These are phyloP conservation scores for Haberlea rhodopensis DNA, from an alignment of 257 asterid species.

Conservation along the genomic window DNA sequence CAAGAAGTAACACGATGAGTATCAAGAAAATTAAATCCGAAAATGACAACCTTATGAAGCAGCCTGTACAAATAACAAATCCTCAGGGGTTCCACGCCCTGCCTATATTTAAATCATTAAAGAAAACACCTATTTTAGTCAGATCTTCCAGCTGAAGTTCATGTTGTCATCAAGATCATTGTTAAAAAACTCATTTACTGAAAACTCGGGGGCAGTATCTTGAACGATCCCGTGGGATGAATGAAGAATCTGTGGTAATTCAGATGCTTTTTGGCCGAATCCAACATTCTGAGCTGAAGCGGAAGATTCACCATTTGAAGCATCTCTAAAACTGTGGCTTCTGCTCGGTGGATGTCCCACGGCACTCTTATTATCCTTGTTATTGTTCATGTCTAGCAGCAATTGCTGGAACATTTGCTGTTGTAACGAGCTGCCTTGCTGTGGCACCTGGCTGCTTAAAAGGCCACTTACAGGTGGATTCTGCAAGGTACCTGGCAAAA, in stretches of 20 bases:
- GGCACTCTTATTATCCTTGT: constrained; percentile 32
- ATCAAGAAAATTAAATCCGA: neutral
- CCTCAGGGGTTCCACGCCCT: constrained; percentile 26
- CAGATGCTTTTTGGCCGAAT: constrained; percentile 53
- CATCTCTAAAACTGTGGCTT: constrained; percentile 61
- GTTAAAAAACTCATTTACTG: constrained; percentile 67
- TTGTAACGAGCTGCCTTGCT: constrained; percentile 52
- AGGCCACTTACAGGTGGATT: constrained; percentile 35
- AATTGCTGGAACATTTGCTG: constrained; percentile 77
- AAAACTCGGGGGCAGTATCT: constrained; percentile 62
- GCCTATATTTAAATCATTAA: constrained; percentile 3
- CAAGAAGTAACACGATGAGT: constrained; percentile 25
- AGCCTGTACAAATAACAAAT: constrained; percentile 49
- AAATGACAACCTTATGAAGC: constrained; percentile 26
- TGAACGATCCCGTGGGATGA: constrained; percentile 54
- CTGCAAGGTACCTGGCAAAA: constrained; percentile 40
- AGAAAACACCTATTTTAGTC: constrained; percentile 36
- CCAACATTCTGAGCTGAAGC: constrained; percentile 39
- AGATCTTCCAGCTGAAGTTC: constrained; percentile 77
- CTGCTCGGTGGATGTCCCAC: constrained; percentile 46
- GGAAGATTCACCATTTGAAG: constrained; percentile 50
- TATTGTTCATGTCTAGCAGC: constrained; percentile 58
- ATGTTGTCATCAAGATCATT: constrained; percentile 72
- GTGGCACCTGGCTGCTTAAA: constrained; percentile 37
- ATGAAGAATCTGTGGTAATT: constrained; percentile 50